These are phyloP conservation scores for Psilocybe subaeruginosa DNA, from an alignment of 768 basidiomycete species.

Conservation along the genomic window DNA sequence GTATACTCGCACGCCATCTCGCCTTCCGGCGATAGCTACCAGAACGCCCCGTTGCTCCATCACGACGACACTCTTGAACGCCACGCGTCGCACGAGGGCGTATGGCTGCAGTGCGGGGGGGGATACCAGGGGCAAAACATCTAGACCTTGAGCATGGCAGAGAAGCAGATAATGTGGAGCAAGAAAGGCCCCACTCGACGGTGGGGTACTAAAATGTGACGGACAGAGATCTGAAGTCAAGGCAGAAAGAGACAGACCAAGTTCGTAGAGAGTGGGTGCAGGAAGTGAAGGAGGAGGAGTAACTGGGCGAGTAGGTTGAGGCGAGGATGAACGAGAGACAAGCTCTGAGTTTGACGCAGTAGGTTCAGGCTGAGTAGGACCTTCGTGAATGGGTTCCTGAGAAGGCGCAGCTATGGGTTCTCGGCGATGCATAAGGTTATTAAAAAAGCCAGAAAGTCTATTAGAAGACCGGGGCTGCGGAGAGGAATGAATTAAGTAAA, in stretches of 20 bases:
- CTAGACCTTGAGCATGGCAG: slow-evolving; percentile 85
- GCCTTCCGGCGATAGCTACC: slow-evolving; percentile 86
- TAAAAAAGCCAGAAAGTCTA: slow-evolving; percentile 86
- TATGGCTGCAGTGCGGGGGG: slow-evolving; percentile 80
- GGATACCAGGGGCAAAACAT: slow-evolving; percentile 78
- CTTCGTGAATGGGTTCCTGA: slow-evolving; percentile 35
- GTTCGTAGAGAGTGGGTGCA: slow-evolving; percentile 71
- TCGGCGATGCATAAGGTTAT: slow-evolving; percentile 74
- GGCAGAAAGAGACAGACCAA: slow-evolving; percentile 72
- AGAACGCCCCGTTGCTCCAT: slow-evolving; percentile 92
- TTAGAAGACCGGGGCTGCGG: slow-evolving; percentile 62
- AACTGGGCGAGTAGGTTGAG: slow-evolving; percentile 53
- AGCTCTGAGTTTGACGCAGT: slow-evolving; percentile 34
- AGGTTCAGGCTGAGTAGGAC: slow-evolving; percentile 19
- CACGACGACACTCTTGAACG: slow-evolving; percentile 86
- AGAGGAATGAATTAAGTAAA: slow-evolving; percentile 4
- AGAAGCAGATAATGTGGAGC: slow-evolving; percentile 81
- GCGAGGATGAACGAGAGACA: slow-evolving; percentile 58
- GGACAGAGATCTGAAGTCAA: slow-evolving; percentile 72
- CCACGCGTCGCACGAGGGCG: slow-evolving; percentile 78
- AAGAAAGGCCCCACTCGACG: slow-evolving; percentile 78
- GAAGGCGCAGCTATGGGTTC: slow-evolving; percentile 42
- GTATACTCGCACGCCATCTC: slow-evolving; percentile 88
- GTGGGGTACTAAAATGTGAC: slow-evolving; percentile 78
- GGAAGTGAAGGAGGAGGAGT: slow-evolving; percentile 83